Evolutionary conservation across 1,284 basidiomycete species (phyloP), one percentile per base, ranked within the genome.

Genomic region (Erythrobasidium hasegawianum): DNA sequence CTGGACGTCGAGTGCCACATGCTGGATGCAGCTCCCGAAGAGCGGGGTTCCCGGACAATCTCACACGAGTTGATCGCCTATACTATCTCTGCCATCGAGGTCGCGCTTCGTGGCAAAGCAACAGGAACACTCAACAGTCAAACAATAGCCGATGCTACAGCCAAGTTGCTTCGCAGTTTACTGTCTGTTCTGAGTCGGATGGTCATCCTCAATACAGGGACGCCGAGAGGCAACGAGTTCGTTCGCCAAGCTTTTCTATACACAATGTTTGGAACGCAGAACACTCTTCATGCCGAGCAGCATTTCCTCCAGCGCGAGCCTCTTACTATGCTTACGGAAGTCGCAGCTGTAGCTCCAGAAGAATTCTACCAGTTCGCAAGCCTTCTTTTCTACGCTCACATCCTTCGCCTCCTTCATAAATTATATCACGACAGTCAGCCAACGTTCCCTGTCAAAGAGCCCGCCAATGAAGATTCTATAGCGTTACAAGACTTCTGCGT

Each of bases 11-110:
- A 71, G 49, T 43, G 53, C n/a, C 66, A 55, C 16, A 59, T 59
- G 40, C n/a, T 47, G 14, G 18, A 58, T 1, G 50, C 47, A 9
- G 45, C 40, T 61, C 84, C 92, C 68, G 22, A n/a, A 14, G 43
- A 47, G n/a, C n/a, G 14, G 5, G 43, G 43, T 14, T 47, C 43
- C 5, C 43, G 43, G 14, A 94, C 94, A 74, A 80, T 97, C 1
- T 90, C 93, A 0, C 89, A 94, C 72, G 90, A 95, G 70, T 79
- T 96, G 38, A 81, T 95, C n/a, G 89, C 86, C 1, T 96, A 94
- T 76, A 93, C 91, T 0, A 83, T 97, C 52, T 81, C 86, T 1
- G 81, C 84, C n/a, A 83, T 90, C 60, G 94, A 97, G 78, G 84
- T 89, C 22, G 83, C 88, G 0, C 84, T 87, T 61, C 83, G 93